Evolutionary conservation across 208 protist genomes (phyloP).

Genomic region (Spongospora subterranea): DNA sequence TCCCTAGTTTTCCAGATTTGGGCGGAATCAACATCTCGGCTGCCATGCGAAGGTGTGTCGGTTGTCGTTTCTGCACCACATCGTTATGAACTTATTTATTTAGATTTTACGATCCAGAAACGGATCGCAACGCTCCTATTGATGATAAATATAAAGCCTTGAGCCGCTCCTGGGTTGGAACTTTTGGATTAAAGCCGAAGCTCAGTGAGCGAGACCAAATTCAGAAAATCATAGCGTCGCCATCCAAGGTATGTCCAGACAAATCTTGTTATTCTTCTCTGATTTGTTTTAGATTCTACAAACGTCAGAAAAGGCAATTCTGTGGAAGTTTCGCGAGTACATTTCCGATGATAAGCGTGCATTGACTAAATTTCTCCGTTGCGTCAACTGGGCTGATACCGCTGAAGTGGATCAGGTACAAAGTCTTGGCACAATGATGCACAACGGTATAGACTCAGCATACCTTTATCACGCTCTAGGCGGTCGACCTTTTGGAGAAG

Average conservation of each 20-base stretch:
- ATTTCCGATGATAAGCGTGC: constrained; percentile 47
- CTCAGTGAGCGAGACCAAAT: constrained; percentile 1
- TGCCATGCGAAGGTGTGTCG: background rate
- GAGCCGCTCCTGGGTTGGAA: background rate
- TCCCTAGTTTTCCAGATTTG: background rate
- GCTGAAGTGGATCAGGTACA: constrained; percentile 5
- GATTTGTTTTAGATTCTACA: background rate
- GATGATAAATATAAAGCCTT: constrained; percentile 38
- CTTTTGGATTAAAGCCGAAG: background rate
- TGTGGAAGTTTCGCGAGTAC: constrained; percentile 40
- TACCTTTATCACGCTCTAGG: too few relatives aligned
- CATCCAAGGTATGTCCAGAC: background rate
- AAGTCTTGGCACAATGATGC: too few relatives aligned
- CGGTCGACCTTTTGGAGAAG: constrained; percentile 17
- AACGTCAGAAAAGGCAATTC: constrained; percentile 11
- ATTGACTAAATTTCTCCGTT: constrained; percentile 52
- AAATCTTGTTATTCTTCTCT: background rate
- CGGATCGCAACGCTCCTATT: constrained; percentile 29
- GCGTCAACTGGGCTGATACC: constrained; percentile 49
- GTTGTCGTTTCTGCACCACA: background rate
- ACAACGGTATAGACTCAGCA: too few relatives aligned
- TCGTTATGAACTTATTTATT: background rate
- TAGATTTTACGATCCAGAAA: constrained; percentile 50
- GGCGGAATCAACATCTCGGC: background rate
- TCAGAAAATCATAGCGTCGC: constrained; percentile 46